Conservation (phyloP, 2,329 filamentous ascomycete genomes). For the Colletotrichum lupini region DNA sequence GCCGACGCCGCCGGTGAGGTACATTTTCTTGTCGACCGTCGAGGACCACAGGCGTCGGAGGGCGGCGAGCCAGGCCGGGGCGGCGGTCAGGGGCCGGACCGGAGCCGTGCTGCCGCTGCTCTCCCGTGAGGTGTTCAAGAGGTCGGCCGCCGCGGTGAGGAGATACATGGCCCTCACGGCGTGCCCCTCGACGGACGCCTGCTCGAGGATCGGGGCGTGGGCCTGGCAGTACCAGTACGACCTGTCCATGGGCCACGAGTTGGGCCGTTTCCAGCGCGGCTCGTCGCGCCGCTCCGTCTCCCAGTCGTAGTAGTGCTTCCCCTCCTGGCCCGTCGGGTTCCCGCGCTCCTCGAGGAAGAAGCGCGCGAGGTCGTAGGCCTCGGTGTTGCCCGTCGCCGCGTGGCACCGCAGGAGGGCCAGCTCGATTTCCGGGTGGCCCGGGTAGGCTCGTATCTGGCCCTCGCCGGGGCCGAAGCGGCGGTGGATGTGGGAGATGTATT, state of each 20-base stretch:
- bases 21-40: slow-evolving; percentile 72
- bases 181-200: slow-evolving; percentile 67
- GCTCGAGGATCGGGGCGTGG: slow-evolving; percentile 64
- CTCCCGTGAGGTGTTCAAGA: slow-evolving; percentile 53
- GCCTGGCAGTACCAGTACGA: slow-evolving; percentile 66
- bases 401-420: slow-evolving; percentile 53
- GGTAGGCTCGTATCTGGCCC: slow-evolving; percentile 66
- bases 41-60: slow-evolving; percentile 66
- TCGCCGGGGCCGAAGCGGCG: slow-evolving; percentile 61
- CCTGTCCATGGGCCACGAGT: slow-evolving; percentile 55
- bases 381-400: slow-evolving; percentile 42
- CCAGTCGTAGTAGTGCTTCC: slow-evolving; percentile 63
- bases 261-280: slow-evolving; percentile 56
- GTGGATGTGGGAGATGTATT: slow-evolving; percentile 64
- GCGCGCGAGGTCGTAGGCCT: slow-evolving; percentile 57
- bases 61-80: slow-evolving; percentile 48
- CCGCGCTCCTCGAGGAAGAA: slow-evolving; percentile 71
- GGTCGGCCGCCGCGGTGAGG: slow-evolving; percentile 66
- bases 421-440: slow-evolving; percentile 69
- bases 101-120: slow-evolving; percentile 11
- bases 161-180: slow-evolving; percentile 71
- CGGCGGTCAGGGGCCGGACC: slow-evolving; percentile 36
- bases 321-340: slow-evolving; percentile 56
- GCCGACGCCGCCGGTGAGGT: slow-evolving; percentile 70
- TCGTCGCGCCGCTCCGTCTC: slow-evolving; percentile 51